These are phyloP conservation scores for Carex littledalei DNA, from an alignment of 176 grass and related monocot genomes.

Conservation along the genomic window DNA sequence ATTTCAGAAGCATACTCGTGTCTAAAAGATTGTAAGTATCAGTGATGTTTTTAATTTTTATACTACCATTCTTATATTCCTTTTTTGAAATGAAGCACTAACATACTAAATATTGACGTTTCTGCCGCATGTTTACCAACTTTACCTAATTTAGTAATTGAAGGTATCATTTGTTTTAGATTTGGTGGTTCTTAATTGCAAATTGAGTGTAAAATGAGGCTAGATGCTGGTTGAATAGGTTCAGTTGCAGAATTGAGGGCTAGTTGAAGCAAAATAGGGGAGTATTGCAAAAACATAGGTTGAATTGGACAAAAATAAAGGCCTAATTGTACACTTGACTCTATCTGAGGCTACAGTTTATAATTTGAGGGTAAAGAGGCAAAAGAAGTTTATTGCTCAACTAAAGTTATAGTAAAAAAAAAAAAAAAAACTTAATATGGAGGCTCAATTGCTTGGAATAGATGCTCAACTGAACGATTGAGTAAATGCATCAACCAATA, in stretches of 20 bases:
- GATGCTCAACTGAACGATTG: not conserved
- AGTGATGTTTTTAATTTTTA: not conserved
- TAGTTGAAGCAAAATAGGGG: not conserved
- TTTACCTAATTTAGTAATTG: not conserved
- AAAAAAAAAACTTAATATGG: not conserved
- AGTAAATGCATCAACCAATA: not conserved
- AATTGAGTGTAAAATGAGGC: not conserved
- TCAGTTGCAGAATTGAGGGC: not conserved
- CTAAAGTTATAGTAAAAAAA: not conserved
- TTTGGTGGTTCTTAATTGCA: not conserved
- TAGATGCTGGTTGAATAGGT: not conserved
- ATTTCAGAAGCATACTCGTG: slow-evolving; percentile 86
- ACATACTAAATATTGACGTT: not conserved
- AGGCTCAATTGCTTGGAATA: not conserved
- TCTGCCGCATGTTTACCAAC: not conserved
- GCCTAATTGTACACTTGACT: not conserved
- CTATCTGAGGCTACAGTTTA: not conserved
- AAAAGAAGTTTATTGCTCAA: not conserved
- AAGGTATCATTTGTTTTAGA: not conserved
- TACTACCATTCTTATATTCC: not conserved
- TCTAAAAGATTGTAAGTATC: slow-evolving; percentile 52
- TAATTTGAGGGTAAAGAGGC: not conserved
- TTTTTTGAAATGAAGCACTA: not conserved
- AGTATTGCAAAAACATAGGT: not conserved
- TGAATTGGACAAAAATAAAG: not conserved